Evolutionary conservation across 1,284 basidiomycete genomes (phyloP).

Genomic region (Cutaneotrichosporon sp.): DNA sequence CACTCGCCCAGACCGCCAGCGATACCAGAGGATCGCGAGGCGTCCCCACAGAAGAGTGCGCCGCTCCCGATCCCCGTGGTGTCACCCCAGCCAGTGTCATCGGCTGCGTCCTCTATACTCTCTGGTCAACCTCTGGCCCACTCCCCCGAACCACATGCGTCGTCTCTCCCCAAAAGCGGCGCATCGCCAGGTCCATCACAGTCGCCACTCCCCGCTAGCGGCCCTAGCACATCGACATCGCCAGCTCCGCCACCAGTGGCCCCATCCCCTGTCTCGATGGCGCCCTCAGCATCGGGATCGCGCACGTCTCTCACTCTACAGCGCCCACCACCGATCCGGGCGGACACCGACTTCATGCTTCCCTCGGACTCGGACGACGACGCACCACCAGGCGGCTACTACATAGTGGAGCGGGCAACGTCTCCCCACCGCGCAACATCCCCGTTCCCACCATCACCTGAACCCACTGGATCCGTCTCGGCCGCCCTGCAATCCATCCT

Average conservation of each 20-base stretch:
- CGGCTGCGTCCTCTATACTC: background rate
- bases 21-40: background rate
- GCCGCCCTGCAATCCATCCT: conserved; percentile 14
- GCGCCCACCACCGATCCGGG: conserved; percentile 32
- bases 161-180: background rate
- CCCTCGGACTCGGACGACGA: conserved; percentile 55
- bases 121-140: background rate
- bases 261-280: background rate
- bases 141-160: background rate
- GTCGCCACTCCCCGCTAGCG: background rate
- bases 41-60: conserved; percentile 2
- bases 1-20: background rate
- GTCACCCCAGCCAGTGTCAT: background rate
- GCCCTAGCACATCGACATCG: background rate
- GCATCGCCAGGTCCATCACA: background rate
- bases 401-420: conserved; percentile 37
- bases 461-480: background rate
- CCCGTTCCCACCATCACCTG: background rate
- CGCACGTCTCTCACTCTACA: conserved; percentile 14
- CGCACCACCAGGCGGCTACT: conserved; percentile 48
- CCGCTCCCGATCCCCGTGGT: background rate
- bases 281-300: background rate
- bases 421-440: conserved; percentile 7
- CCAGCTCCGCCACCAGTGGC: background rate
- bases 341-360: conserved; percentile 48